Conservation (phyloP, 108 stramenopile genomes). For the Pseudonitzschia multiseries region DNA sequence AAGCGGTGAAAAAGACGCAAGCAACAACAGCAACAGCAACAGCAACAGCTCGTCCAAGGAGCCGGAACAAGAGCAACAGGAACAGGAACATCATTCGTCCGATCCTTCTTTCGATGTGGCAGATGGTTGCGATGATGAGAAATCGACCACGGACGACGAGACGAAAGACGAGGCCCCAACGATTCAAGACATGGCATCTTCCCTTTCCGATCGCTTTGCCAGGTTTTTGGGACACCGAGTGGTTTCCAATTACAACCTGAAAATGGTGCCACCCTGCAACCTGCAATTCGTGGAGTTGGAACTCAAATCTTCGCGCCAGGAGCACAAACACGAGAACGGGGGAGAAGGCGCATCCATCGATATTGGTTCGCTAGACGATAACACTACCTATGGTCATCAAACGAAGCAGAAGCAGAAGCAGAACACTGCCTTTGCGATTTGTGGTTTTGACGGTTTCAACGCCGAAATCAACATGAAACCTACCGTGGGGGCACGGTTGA, state of each 20-base stretch:
- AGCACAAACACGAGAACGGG: background rate
- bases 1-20: too few relatives aligned
- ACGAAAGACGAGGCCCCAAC: background rate
- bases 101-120: background rate
- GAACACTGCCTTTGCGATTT: conserved; percentile 24
- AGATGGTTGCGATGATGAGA: background rate
- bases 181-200: background rate
- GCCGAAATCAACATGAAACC: conserved; percentile 31
- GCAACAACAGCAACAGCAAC: too few relatives aligned
- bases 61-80: too few relatives aligned
- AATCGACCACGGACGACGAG: background rate
- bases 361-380: background rate
- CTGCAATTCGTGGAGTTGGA: conserved; percentile 28
- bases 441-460: conserved; percentile 36
- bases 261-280: conserved; percentile 18
- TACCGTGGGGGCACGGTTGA: conserved; percentile 31
- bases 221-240: conserved; percentile 18
- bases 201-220: conserved; percentile 15
- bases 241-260: conserved; percentile 22
- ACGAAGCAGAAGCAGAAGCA: too few relatives aligned
- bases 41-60: too few relatives aligned
- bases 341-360: background rate
- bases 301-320: background rate
- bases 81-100: too few relatives aligned
- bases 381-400: background rate